Percentiles rank a stretch among this genome's conserved stretches.
phyloP scores from a whole-genome alignment of 2,329 filamentous ascomycete genomes.

The Cladosporium sp. region DNA sequence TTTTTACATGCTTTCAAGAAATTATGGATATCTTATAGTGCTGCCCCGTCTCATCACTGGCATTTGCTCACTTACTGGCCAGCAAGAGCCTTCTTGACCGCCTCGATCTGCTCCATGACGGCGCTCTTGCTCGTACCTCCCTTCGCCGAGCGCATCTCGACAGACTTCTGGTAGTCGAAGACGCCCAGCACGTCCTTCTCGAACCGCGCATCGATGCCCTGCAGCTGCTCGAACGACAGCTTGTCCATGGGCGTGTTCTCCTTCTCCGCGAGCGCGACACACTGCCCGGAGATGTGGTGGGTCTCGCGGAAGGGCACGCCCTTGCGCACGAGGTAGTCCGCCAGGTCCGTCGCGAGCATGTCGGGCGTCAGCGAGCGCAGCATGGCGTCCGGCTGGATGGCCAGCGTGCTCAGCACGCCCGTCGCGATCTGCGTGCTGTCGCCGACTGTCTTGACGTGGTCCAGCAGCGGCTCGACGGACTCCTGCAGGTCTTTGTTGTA shows the following conservation, averaged over 20 bases:
- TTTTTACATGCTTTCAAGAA: conserved; percentile 3
- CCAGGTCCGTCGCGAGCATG: conserved; percentile 72
- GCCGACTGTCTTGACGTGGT: conserved; percentile 72
- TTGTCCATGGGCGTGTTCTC: conserved; percentile 63
- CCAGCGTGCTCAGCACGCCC: conserved; percentile 69
- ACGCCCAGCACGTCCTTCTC: conserved; percentile 62
- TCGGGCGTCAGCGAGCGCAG: conserved; percentile 68
- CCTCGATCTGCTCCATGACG: conserved; percentile 59
- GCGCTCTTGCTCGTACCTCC: conserved; percentile 71
- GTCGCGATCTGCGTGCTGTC: conserved; percentile 80
- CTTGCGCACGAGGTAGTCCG: conserved; percentile 58
- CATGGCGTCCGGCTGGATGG: conserved; percentile 68
- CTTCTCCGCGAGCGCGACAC: conserved; percentile 66
- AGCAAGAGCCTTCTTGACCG: conserved; percentile 39
- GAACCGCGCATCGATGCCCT: conserved; percentile 63
- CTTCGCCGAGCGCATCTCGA: conserved; percentile 70
- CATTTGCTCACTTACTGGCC: conserved; percentile 4
- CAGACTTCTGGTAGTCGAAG: conserved; percentile 76
- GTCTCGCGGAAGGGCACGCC: conserved; percentile 74
- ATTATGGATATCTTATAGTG: background rate
- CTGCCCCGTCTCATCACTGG: background rate
- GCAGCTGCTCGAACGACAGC: conserved; percentile 59
- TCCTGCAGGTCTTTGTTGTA: conserved; percentile 96
- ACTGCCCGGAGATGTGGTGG: conserved; percentile 68
- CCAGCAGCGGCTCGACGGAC: conserved; percentile 76